A percentile compares a stretch with the other conserved stretches of the same genome.
phyloP scores from a whole-genome alignment of 2,329 filamentous ascomycete species.

The Lasiodiplodia citricola region DNA sequence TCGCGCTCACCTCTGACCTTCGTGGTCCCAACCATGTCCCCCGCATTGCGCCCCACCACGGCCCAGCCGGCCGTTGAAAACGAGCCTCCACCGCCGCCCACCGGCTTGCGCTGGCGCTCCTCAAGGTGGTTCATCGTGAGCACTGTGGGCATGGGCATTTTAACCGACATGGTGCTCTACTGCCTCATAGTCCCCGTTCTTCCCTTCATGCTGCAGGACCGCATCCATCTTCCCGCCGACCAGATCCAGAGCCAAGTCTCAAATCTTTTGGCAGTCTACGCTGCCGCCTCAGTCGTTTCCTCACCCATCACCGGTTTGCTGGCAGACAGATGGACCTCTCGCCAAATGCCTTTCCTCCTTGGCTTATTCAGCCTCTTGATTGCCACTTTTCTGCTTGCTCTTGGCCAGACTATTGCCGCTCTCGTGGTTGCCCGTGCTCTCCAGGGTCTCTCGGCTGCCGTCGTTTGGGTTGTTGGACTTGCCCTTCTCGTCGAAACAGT shows the following conservation, averaged over 20 bases:
- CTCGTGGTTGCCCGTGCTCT: slow-evolving; percentile 60
- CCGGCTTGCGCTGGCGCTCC: slow-evolving; percentile 59
- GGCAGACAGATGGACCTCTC: slow-evolving; percentile 57
- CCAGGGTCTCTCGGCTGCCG: slow-evolving; percentile 62
- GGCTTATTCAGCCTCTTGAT: slow-evolving; percentile 59
- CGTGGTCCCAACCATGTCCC: slow-evolving; percentile 24
- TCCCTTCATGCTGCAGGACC: slow-evolving; percentile 61
- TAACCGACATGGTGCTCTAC: slow-evolving; percentile 66
- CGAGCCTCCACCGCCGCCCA: slow-evolving; percentile 14
- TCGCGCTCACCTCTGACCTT: slow-evolving; percentile 19
- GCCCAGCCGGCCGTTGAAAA: not conserved
- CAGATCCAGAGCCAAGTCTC: slow-evolving; percentile 61
- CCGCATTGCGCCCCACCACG: slow-evolving; percentile 21
- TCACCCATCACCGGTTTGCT: slow-evolving; percentile 60
- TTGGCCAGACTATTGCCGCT: slow-evolving; percentile 55
- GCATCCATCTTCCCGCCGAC: slow-evolving; percentile 54
- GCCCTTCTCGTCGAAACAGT: slow-evolving; percentile 66
- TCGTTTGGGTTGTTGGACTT: slow-evolving; percentile 66
- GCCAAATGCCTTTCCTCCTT: slow-evolving; percentile 63
- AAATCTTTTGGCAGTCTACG: slow-evolving; percentile 60
- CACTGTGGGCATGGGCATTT: slow-evolving; percentile 62
- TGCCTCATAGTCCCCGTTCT: slow-evolving; percentile 64
- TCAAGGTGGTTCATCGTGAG: slow-evolving; percentile 63
- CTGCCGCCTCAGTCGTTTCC: slow-evolving; percentile 58
- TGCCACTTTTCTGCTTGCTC: slow-evolving; percentile 61